Evolutionary conservation across 495 filamentous ascomycete species (phyloP).

Genomic region (Penicillium verhagenii): DNA sequence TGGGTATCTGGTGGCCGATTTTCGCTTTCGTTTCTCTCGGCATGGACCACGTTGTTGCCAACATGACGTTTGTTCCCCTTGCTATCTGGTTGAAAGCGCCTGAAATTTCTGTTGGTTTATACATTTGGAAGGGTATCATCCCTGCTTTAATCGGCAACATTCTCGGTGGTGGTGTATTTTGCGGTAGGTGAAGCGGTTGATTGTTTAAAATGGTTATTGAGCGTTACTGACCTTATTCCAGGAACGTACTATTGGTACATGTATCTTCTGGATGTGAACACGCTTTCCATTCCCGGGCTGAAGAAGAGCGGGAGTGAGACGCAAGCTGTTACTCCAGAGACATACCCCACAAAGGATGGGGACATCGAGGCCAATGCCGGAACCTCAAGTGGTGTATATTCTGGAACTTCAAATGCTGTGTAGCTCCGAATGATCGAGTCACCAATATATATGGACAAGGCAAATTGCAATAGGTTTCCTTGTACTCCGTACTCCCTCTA

Average conservation of each 20-base stretch:
- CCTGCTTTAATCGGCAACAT: constrained; percentile 58
- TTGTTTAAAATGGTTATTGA: neutral
- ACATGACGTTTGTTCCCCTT: constrained; percentile 63
- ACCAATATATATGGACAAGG: too few relatives aligned
- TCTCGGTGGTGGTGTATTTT: constrained; percentile 54
- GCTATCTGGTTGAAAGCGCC: constrained; percentile 54
- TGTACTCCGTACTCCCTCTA: too few relatives aligned
- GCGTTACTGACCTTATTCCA: neutral
- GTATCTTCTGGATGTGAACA: constrained; percentile 36
- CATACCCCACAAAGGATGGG: constrained; percentile 11
- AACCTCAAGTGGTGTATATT: neutral
- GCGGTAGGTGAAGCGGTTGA: constrained; percentile 29
- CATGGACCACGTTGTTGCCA: constrained; percentile 63
- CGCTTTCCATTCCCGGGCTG: constrained; percentile 18
- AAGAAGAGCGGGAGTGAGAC: constrained; percentile 8
- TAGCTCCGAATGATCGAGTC: too few relatives aligned
- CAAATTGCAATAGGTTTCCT: too few relatives aligned
- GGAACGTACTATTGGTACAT: constrained; percentile 54
- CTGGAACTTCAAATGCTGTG: too few relatives aligned
- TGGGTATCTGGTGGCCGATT: constrained; percentile 64
- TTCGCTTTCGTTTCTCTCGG: constrained; percentile 59
- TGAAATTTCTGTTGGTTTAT: constrained; percentile 49
- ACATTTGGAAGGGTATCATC: constrained; percentile 66
- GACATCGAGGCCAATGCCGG: constrained; percentile 29
- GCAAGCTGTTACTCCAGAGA: neutral